Base-by-base conservation (phyloP, 805 yeast genomes). In the Metschnikowia drakensbergensis region DNA sequence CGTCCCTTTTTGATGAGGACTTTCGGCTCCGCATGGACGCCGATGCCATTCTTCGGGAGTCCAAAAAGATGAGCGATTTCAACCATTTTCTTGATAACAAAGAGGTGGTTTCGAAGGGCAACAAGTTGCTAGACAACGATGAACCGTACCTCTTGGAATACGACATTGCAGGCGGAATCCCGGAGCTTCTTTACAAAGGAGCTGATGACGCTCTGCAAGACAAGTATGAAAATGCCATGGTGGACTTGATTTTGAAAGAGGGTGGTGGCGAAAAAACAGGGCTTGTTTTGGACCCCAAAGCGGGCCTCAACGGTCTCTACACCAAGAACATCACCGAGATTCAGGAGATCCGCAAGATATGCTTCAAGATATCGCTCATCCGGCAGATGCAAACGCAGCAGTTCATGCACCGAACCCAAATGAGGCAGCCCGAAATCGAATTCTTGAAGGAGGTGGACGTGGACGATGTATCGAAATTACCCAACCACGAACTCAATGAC, bases 361-460 rank as follows among this genome's bases (percentile, higher is more conserved):
- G 97, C 63, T 87, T 89, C 68, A 91, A 91, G 64, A 88, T 94
- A 22, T 83, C 92, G 4, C 70, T 90, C 42, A 88, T 94, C 50
- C 75, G 96, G 55, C 91, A 91, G 61, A 85, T 94, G 85, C 98
- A 94, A 66, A 86, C 86, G 17, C 88, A 85, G 44, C 84, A 82
- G 50, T 83, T 82, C 64, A 71, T 86, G 43, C 92, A 86, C 60
- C 85, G 84, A 45, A 77, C 89, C 0, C 92, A 85, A 58, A 71
- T 83, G 75, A 79, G 79, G 53, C 80, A 84, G 10, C 92, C 92
- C 4, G 84, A 78, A 49, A 75, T 84, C 37, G 83, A 80, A 42
- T 67, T 76, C 8, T 65, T 91, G 10, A 69, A 74, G 49, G 89
- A 87, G 47, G 62, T 77, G 25, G 97, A 91, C 62, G 68, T 91